Base-by-base conservation (phyloP, 2,329 filamentous ascomycete genomes). In the Hortaea werneckii region DNA sequence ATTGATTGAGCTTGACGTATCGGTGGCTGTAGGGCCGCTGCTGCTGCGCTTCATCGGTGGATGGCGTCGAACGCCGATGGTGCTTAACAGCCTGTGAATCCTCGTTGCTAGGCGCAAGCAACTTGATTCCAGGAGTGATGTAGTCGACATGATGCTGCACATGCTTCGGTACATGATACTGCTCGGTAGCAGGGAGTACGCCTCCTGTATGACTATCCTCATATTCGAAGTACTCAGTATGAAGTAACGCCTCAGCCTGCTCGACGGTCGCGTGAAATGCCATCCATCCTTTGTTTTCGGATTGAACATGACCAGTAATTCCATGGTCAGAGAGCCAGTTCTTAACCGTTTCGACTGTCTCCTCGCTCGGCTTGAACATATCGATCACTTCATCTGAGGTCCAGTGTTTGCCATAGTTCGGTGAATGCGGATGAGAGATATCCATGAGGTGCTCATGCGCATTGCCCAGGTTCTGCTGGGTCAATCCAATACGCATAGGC, bases 141-240 rank as follows among this genome's bases (percentile, higher is more conserved):
- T 77, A 78, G 60, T 78, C 76, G 43, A 79, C 65, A 47, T 78
- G 72, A 8, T 65, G 52, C 37, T 65, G 66, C 6, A 78, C 52
- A 35, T 68, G 56, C 35, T 65, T 62, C 1, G 75, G 76, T 6
- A 78, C 60, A 48, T 75, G 72, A 54, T 77, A 76, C 52, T 50
- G 29, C 42, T 58, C 54, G 42, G 30, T 48, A 42, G 29, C 49
- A 40, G 38, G 48, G 45, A 41, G 42, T 35, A 80, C 43, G 35
- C 55, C 53, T 28, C 56, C 54, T 28, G 50, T 55, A 4, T 44
- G 11, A 27, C 72, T 72, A 59, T 80, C 75, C 58, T 82, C 78
- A 48, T 77, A 75, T 29, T 79, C 70, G 46, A 78, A 76, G 41
- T 75, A 79, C 52, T 81, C 78, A 43, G 67, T 61, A 51, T 62